Evolutionary conservation across 768 basidiomycete genomes (phyloP), one percentile per base, ranked within the genome.

Genomic region (Trametes elegans): DNA sequence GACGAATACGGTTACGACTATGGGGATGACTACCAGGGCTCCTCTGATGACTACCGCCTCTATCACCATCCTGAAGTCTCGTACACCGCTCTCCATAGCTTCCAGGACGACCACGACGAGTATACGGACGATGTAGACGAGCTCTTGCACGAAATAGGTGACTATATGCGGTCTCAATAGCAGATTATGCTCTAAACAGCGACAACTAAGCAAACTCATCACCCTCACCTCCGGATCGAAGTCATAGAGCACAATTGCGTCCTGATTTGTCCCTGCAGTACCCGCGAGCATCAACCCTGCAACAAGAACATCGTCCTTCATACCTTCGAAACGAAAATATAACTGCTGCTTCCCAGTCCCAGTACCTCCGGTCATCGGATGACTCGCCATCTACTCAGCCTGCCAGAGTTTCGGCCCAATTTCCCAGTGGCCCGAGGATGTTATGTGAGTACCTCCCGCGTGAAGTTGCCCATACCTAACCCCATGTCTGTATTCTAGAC

Each of bases 131-230:
- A 61, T 23, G 52, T 62, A n/a, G 62, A 64, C 35, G 57, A 60
- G 14, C 58, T 59, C 19, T 41, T 53, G 16, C 44, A 60, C 28
- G 62, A 62, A 11, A 56, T 60, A 41, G 62, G 66, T 64, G 41
- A 24, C 23, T 53, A 28, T 75, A 70, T 70, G 70, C 57, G 71
- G 7, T 7, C 11, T 10, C 16, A 69, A 35, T 69, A 64, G 42
- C 53, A 29, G 2, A 27, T 58, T 32, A 41, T 65, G 69, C 42
- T 60, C 60, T 6, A 4, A 3, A 11, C 67, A 7, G n/a, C n/a
- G n/a, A n/a, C n/a, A n/a, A n/a, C n/a, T n/a, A n/a, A 70, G 68
- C 53, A 61, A 70, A 67, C 9, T 66, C 70, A 9, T 73, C 73
- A 24, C 66, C 72, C 6, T 73, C 71, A 29, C 75, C 72, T 5